Evolutionary conservation across 257 asterid species (phyloP).

Genomic region (Nyctanthes arbortristis): DNA sequence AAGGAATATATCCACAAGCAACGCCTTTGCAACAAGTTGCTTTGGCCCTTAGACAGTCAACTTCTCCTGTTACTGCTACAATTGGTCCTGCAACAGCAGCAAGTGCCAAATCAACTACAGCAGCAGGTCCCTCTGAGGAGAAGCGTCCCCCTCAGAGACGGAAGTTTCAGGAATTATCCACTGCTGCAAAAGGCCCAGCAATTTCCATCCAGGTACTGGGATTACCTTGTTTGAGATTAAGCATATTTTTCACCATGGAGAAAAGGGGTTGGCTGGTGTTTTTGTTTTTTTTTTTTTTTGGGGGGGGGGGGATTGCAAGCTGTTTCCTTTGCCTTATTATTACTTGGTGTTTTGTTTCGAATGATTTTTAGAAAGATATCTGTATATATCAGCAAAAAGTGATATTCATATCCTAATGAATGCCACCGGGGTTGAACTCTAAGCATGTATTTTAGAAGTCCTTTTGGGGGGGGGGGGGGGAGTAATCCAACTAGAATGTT

Average conservation of each 20-base stretch:
- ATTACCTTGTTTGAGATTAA: slow-evolving; percentile 10
- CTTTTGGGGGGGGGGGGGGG: too few species aligned
- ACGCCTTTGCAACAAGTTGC: slow-evolving; percentile 98
- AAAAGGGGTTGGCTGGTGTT: too few species aligned
- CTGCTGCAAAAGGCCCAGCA: slow-evolving; percentile 44
- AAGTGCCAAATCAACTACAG: slow-evolving; percentile 36
- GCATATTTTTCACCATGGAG: not conserved
- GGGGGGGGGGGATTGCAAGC: not conserved
- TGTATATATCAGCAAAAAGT: not conserved
- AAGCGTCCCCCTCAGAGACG: slow-evolving; percentile 65
- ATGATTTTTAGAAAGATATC: not conserved
- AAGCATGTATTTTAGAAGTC: not conserved
- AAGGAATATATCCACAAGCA: slow-evolving; percentile 90
- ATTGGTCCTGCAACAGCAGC: slow-evolving; percentile 53
- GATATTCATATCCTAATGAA: not conserved
- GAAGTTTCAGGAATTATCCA: slow-evolving; percentile 87
- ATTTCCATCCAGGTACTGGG: slow-evolving; percentile 60
- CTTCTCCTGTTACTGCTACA: slow-evolving; percentile 62
- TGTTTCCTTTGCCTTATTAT: not conserved
- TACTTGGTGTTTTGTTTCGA: not conserved
- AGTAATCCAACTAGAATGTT: not conserved
- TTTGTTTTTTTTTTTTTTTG: too few species aligned
- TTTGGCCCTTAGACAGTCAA: slow-evolving; percentile 72
- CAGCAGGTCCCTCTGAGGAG: slow-evolving; percentile 39
- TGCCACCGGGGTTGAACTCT: not conserved